These are phyloP conservation scores for Rhodofomes roseus DNA, from an alignment of 1,284 basidiomycete genomes.

Conservation along the genomic window DNA sequence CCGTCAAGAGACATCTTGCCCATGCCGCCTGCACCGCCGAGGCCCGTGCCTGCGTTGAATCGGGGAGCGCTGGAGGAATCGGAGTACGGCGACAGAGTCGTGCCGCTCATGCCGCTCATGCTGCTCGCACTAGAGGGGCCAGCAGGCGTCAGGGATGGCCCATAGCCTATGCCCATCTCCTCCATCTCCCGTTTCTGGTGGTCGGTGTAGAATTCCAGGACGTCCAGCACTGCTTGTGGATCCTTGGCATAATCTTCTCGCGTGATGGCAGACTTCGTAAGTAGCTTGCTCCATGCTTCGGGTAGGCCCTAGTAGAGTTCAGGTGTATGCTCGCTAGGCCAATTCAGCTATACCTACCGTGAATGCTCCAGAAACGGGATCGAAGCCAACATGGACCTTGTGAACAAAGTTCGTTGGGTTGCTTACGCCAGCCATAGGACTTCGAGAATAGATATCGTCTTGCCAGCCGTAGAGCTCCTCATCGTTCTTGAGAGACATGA, in stretches of 20 bases:
- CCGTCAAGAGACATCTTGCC: conserved; percentile 41
- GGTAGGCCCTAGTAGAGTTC: conserved; percentile 72
- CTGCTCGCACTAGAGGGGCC: neutral
- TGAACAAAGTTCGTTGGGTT: conserved; percentile 97
- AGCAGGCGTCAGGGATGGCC: neutral
- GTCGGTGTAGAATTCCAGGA: conserved; percentile 97
- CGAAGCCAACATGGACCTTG: conserved; percentile 97
- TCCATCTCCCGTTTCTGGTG: conserved; percentile 93
- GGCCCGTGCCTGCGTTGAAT: conserved; percentile 83
- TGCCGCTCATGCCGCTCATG: conserved; percentile 13
- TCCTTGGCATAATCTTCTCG: conserved; percentile 97
- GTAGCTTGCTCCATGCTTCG: conserved; percentile 93
- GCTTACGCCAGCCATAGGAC: conserved; percentile 89
- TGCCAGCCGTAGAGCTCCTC: conserved; percentile 97
- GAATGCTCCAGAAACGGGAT: conserved; percentile 90
- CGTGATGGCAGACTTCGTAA: conserved; percentile 96
- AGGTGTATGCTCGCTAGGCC: neutral
- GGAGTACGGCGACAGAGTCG: conserved; percentile 31
- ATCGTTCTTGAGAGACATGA: conserved; percentile 85
- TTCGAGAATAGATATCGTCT: conserved; percentile 93
- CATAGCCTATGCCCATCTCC: conserved; percentile 43
- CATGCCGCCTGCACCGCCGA: conserved; percentile 56
- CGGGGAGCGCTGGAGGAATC: conserved; percentile 52
- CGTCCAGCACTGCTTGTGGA: conserved; percentile 95
- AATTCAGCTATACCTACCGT: conserved; percentile 54